Evolutionary conservation across 192 early-diverging fungal species (phyloP).

Genomic region (Backusella parvicylindrica): DNA sequence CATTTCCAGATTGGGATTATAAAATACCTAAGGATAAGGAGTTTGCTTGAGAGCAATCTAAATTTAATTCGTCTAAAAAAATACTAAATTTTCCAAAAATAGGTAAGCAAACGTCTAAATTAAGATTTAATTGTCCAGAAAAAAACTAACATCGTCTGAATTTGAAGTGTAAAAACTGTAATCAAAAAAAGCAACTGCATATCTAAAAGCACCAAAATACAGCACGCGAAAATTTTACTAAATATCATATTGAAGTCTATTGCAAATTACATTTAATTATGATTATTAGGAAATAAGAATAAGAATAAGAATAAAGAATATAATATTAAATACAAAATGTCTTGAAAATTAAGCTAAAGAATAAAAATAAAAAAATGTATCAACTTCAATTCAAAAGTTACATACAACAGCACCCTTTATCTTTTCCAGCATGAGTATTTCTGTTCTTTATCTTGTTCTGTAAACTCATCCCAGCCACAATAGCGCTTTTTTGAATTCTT

Average conservation of each 20-base stretch:
- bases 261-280: background rate
- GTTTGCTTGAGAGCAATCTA: too few species aligned
- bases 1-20: too few species aligned
- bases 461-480: background rate
- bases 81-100: too few species aligned
- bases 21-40: too few species aligned
- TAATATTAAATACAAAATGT: background rate
- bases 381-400: background rate
- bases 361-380: background rate
- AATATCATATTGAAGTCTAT: background rate
- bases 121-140: too few species aligned
- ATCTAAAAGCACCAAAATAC: too few species aligned
- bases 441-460: background rate
- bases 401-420: background rate
- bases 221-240: background rate
- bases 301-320: background rate
- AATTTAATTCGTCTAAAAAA: too few species aligned
- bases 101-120: too few species aligned
- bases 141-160: too few species aligned
- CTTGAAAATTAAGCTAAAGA: background rate
- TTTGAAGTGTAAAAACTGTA: too few species aligned
- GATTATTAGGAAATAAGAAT: too few species aligned
- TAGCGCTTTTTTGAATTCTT: background rate
- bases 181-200: too few species aligned
- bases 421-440: background rate